Conservation (phyloP, 306 rosid genomes). For the Malus orientalis region DNA sequence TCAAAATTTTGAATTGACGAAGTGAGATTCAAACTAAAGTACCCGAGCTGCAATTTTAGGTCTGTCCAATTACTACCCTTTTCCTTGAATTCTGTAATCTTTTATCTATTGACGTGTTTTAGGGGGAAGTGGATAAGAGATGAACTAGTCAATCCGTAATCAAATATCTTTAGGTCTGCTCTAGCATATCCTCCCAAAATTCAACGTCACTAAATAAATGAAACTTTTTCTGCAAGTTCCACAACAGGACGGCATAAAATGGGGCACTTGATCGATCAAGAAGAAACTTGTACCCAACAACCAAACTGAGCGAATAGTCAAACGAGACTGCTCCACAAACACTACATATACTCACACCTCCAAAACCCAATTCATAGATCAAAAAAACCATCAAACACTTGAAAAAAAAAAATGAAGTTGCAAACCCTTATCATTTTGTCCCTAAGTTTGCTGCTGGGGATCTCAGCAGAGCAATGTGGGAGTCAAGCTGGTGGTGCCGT, state of each 20-base stretch:
- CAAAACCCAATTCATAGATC: not conserved
- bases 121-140: not conserved
- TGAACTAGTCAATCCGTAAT: not conserved
- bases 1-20: not conserved
- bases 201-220: not conserved
- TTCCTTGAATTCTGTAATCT: not conserved
- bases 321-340: not conserved
- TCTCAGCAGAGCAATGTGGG: constrained; percentile 22
- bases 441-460: not conserved
- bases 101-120: not conserved
- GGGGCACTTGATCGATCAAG: not conserved
- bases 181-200: not conserved
- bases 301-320: not conserved
- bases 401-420: not conserved
- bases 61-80: not conserved
- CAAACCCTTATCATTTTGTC: not conserved
- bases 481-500: constrained; percentile 7
- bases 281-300: not conserved
- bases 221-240: not conserved
- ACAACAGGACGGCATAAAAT: not conserved
- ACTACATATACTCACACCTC: not conserved
- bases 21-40: not conserved
- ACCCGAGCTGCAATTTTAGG: not conserved
- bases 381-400: not conserved
- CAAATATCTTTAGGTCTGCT: not conserved